These are phyloP conservation scores for Solanum chilense DNA, from an alignment of 257 asterid species.

Conservation along the genomic window DNA sequence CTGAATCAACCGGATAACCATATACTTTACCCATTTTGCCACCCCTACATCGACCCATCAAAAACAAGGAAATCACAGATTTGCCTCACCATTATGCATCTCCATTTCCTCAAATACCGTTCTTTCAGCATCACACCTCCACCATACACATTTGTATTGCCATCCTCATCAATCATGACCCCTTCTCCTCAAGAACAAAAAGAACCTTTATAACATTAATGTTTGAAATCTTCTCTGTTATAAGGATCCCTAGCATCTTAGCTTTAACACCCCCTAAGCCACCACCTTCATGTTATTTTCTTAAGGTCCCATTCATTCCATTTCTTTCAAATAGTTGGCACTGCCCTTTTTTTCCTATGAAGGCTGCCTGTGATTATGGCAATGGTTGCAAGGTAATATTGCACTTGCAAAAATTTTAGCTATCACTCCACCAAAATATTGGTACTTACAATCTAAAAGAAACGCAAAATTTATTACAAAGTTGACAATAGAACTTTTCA, in stretches of 20 bases:
- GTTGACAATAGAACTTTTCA: not conserved
- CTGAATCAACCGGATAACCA: not conserved
- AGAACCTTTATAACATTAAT: not conserved
- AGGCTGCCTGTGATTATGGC: not conserved
- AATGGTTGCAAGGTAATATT: not conserved
- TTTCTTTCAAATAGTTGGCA: not conserved
- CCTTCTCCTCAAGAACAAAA: not conserved
- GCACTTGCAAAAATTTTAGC: not conserved
- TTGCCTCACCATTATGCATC: not conserved
- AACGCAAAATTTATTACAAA: not conserved
- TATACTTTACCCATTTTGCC: not conserved
- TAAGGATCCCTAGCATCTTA: not conserved
- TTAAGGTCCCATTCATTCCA: not conserved
- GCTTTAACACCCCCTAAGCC: not conserved
- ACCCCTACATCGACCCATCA: not conserved
- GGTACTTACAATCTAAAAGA: not conserved
- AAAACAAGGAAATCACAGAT: not conserved
- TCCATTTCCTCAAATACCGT: not conserved
- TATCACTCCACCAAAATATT: not conserved
- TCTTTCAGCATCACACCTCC: not conserved
- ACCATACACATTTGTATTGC: not conserved
- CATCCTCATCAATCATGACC: not conserved
- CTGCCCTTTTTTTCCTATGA: not conserved
- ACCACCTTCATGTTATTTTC: not conserved
- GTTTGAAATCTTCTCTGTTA: not conserved